Conservation (phyloP, 2,329 filamentous ascomycete species). For the Fusarium xyrophilum region DNA sequence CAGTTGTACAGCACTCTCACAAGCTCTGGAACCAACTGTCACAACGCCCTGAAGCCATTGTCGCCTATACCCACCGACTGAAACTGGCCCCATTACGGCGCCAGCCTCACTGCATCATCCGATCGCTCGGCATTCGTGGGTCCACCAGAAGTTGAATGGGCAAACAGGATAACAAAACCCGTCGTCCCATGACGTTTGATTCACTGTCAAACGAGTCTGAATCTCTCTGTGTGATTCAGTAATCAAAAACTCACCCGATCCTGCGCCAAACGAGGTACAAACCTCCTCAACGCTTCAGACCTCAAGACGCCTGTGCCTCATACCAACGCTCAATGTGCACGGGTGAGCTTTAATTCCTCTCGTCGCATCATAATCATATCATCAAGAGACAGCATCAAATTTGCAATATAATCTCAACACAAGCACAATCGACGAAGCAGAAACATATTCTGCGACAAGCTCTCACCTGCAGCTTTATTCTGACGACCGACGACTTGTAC, state of each 20-base stretch:
- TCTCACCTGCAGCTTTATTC: constrained; percentile 11
- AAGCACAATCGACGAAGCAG: not conserved
- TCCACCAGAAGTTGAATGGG: constrained; percentile 35
- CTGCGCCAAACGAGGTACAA: not conserved
- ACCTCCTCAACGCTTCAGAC: constrained; percentile 1
- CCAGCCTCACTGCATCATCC: constrained; percentile 38
- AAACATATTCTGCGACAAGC: constrained; percentile 8
- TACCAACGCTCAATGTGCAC: constrained; percentile 11
- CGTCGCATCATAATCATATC: constrained; percentile 31
- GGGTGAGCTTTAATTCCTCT: constrained; percentile 16
- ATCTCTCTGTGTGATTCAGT: constrained; percentile 26
- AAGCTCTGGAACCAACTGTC: not conserved
- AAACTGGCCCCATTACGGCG: constrained; percentile 33
- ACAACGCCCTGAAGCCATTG: constrained; percentile 10
- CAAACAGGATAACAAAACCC: constrained; percentile 29
- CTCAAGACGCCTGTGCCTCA: constrained; percentile 2
- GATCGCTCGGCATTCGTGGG: constrained; percentile 40
- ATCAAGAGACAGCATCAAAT: constrained; percentile 9
- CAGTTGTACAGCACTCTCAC: not conserved
- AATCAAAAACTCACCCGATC: constrained; percentile 13
- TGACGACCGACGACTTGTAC: constrained; percentile 9
- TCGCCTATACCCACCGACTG: constrained; percentile 23
- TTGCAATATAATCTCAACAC: constrained; percentile 9
- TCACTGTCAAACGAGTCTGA: constrained; percentile 26
- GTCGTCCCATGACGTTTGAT: constrained; percentile 38